A percentile compares a stretch with the other conserved stretches of the same genome.
Conservation (phyloP, 306 rosid species). For the Calophaca sinica region DNA sequence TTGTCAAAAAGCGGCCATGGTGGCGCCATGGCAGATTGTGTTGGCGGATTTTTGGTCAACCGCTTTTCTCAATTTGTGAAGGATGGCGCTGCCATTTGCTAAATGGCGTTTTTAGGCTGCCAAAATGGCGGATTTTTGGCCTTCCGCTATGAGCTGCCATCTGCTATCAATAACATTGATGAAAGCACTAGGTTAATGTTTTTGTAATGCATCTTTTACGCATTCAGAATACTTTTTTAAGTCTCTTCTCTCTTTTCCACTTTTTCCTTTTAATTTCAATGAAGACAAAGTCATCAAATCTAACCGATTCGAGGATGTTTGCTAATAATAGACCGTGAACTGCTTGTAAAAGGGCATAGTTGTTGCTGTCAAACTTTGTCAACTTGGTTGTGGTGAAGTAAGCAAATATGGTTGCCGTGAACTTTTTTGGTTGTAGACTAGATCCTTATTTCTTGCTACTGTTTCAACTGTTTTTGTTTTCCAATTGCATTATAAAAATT, state of each 20-base stretch:
- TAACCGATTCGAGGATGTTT: neutral
- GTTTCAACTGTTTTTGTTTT: slow-evolving; percentile 21
- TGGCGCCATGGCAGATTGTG: too few species aligned
- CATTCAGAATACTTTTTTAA: neutral
- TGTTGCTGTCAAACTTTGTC: slow-evolving; percentile 1
- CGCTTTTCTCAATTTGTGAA: too few species aligned
- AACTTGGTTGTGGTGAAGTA: slow-evolving; percentile 18
- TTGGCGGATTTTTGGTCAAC: too few species aligned
- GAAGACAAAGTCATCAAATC: neutral
- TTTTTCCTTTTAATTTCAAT: neutral
- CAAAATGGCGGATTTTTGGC: too few species aligned
- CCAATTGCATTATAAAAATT: slow-evolving; percentile 19
- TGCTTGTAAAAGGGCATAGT: slow-evolving; percentile 5
- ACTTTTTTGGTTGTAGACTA: neutral
- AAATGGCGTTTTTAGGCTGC: too few species aligned
- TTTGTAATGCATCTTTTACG: neutral
- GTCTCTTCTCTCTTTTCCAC: neutral
- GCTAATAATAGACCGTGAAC: slow-evolving; percentile 12
- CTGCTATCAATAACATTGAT: too few species aligned
- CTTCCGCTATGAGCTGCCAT: too few species aligned
- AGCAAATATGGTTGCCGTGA: slow-evolving; percentile 33
- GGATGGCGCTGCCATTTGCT: too few species aligned
- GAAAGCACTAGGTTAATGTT: too few species aligned
- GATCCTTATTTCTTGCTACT: slow-evolving; percentile 1
- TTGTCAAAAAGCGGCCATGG: too few species aligned